Evolutionary conservation across 257 asterid species (phyloP).

Genomic region (Marsdenia floribunda): DNA sequence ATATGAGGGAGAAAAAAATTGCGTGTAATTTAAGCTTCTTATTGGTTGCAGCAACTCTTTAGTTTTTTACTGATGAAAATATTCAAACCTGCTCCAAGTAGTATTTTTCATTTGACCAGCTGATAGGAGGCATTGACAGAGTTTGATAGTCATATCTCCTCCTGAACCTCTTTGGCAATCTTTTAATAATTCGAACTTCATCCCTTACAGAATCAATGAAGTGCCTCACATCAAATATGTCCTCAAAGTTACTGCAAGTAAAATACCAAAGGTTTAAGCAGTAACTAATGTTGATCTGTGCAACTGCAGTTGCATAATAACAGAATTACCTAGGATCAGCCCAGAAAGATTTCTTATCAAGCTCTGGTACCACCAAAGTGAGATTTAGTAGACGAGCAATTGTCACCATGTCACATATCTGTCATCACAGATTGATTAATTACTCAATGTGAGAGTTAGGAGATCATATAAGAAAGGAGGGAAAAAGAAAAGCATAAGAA

Average conservation of each 20-base stretch:
- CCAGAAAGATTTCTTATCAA: conserved; percentile 96
- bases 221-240: conserved; percentile 78
- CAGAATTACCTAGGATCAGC: conserved; percentile 84
- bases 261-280: conserved; percentile 11
- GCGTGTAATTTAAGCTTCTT: background rate
- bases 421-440: conserved; percentile 28
- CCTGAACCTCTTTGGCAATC: conserved; percentile 74
- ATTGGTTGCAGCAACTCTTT: background rate
- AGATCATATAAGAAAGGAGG: background rate
- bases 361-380: conserved; percentile 90
- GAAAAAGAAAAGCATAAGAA: conserved; percentile 11
- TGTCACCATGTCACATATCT: conserved; percentile 98
- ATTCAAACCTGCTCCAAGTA: conserved; percentile 76
- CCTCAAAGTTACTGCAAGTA: conserved; percentile 67
- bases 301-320: conserved; percentile 12
- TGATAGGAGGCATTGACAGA: conserved; percentile 82
- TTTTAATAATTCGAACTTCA: conserved; percentile 73
- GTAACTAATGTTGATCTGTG: background rate
- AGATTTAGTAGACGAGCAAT: conserved; percentile 89
- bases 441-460: conserved; percentile 16
- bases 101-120: conserved; percentile 94
- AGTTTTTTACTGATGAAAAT: conserved; percentile 8
- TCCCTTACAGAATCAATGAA: conserved; percentile 81
- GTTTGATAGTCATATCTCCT: conserved; percentile 56
- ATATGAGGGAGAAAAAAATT: background rate